Percentiles rank a stretch among this genome's conserved stretches.
phyloP scores from a whole-genome alignment of 495 filamentous ascomycete genomes.

The Penicillium macrosclerotiorum region DNA sequence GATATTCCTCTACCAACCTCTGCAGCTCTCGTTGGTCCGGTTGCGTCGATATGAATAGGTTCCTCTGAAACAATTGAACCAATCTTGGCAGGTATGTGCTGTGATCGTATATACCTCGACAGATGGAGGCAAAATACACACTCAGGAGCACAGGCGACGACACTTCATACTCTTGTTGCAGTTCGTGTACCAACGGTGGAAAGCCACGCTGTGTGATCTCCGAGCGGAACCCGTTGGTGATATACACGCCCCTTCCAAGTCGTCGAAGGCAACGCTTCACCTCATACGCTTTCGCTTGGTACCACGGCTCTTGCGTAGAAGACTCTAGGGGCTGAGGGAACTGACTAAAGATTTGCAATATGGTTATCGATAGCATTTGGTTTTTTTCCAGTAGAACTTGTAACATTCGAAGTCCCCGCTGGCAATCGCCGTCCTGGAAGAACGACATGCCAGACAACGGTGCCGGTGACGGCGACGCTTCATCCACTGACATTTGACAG shows the following conservation, averaged over 20 bases:
- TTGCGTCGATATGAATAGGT: no score
- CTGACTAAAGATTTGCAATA: constrained; percentile 1
- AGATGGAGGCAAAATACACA: constrained; percentile 58
- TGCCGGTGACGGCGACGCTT: neutral
- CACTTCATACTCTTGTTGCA: constrained; percentile 31
- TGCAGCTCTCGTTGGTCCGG: neutral
- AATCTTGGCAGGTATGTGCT: no score
- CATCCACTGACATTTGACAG: constrained; percentile 44
- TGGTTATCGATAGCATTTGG: neutral
- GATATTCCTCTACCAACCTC: constrained; percentile 5
- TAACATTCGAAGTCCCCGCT: neutral
- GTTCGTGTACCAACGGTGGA: constrained; percentile 62
- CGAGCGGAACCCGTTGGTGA: constrained; percentile 28
- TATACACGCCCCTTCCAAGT: constrained; percentile 30
- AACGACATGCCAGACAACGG: constrained; percentile 16
- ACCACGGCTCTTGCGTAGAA: constrained; percentile 6
- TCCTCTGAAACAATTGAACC: no score
- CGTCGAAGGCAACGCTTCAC: constrained; percentile 3
- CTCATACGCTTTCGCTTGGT: neutral
- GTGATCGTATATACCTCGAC: constrained; percentile 25
- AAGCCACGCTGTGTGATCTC: constrained; percentile 39
- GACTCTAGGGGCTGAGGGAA: neutral
- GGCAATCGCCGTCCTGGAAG: neutral
- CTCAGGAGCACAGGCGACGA: constrained; percentile 54
- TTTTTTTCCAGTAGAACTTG: constrained; percentile 11